Percentiles rank a stretch among this genome's conserved stretches.
phyloP scores from a whole-genome alignment of 1,284 basidiomycete genomes.

The Exobasidium cylindrosporum region DNA sequence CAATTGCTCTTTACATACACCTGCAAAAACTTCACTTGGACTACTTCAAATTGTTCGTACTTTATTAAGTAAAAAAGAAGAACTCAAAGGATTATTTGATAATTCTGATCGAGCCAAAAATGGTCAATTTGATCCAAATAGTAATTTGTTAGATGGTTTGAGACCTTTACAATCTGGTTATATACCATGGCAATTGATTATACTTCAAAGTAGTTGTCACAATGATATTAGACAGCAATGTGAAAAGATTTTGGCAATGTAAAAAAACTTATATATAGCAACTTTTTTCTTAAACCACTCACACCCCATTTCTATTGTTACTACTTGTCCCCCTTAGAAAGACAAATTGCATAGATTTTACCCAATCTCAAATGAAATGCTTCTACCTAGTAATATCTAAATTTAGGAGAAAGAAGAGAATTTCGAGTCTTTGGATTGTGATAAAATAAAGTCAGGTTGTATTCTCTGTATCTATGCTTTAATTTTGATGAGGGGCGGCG shows the following conservation, averaged over 20 bases:
- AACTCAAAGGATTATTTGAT: slow-evolving; percentile 76
- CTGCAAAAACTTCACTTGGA: slow-evolving; percentile 66
- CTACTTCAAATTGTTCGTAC: slow-evolving; percentile 70
- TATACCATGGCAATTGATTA: not conserved
- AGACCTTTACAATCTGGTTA: slow-evolving; percentile 6
- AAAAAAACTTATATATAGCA: not conserved
- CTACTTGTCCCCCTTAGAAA: too few relatives aligned
- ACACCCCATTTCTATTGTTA: too few relatives aligned
- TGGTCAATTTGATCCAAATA: not conserved
- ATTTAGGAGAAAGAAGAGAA: too few relatives aligned
- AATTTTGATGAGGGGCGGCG: too few relatives aligned
- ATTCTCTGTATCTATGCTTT: too few relatives aligned
- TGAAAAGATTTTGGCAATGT: slow-evolving; percentile 1
- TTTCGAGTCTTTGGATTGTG: too few relatives aligned
- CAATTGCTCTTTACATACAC: slow-evolving; percentile 74
- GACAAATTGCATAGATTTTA: too few relatives aligned
- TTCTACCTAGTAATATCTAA: too few relatives aligned
- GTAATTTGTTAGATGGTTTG: slow-evolving; percentile 12
- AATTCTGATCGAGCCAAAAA: slow-evolving; percentile 67
- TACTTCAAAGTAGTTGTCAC: not conserved
- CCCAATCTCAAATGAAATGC: too few relatives aligned
- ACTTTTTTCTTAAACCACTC: too few relatives aligned
- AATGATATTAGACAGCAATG: slow-evolving; percentile 4
- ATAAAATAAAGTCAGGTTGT: too few relatives aligned
- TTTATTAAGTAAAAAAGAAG: slow-evolving; percentile 72